Evolutionary conservation across 2,329 filamentous ascomycete genomes (phyloP), one percentile per base, ranked within the genome.

Genomic region (Tolypocladium amazonense): DNA sequence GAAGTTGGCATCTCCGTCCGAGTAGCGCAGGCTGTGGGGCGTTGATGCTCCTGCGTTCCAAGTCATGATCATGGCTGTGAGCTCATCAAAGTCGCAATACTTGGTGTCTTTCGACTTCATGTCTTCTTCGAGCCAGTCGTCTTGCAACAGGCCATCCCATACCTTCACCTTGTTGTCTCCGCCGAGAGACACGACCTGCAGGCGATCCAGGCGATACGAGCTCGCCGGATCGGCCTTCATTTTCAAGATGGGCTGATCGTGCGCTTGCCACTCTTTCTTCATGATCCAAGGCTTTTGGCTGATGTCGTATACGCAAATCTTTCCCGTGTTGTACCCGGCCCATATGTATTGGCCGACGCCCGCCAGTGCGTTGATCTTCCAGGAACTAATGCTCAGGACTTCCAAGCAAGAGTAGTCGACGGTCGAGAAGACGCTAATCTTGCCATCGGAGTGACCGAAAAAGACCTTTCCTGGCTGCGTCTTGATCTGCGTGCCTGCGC

Each of bases 31-130:
- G 68, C 87, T 89, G 61, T 86, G 87, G 0, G 94, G 94, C n/a
- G 94, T 96, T 20, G 88, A 88, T n/a, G 94, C 94, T 1, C 94
- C 94, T 1, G 92, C 93, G 71, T 99, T 99, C 94, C 94, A 99
- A 0, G 92, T 97, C 78, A 97, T 82, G 33, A 96, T 84, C 43
- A 91, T 78, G 15, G 89, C 87, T 56, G 85, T 88, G 60, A 97
- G 79, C 66, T 95, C 87, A 58, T 92, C 82, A 71, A 97, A 96
- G 35, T 84, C 81, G 76, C 92, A 97, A 70, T 90, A 97, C 56
- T 94, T 84, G 0, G 83, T 79, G 67, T 97, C 92, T 62, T 87
- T 85, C 38, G 83, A 81, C 69, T 95, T 91, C 92, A 99, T 96
- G 63, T 90, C 85, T 41, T 81, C 79, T 74, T 97, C 92, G n/a